These are phyloP conservation scores for Parietaria judaica DNA, from an alignment of 306 rosid species.

Conservation along the genomic window DNA sequence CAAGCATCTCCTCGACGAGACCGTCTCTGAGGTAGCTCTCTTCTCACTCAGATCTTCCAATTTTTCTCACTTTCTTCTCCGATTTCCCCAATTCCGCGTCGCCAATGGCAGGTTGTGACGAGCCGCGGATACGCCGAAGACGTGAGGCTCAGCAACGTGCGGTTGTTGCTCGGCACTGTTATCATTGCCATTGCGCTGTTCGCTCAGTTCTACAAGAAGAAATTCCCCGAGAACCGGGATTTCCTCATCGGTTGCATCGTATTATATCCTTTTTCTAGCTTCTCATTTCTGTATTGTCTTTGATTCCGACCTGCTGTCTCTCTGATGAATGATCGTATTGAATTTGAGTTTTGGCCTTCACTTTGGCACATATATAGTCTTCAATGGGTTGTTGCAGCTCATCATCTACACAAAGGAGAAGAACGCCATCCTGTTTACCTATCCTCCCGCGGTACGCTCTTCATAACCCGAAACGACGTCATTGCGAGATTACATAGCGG, in stretches of 20 bases:
- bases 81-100: background rate
- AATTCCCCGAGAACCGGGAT: constrained; percentile 82
- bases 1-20: constrained; percentile 81
- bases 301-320: background rate
- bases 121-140: constrained; percentile 76
- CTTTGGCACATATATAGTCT: constrained; percentile 69
- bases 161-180: constrained; percentile 53
- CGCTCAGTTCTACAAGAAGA: constrained; percentile 91
- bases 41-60: background rate
- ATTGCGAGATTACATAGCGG: background rate
- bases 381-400: constrained; percentile 77
- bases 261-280: constrained; percentile 55
- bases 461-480: background rate
- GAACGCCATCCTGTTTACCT: constrained; percentile 76
- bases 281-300: background rate
- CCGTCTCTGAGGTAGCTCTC: constrained; percentile 61
- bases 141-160: constrained; percentile 77
- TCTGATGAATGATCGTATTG: too few relatives aligned
- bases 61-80: background rate
- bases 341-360: constrained; percentile 43
- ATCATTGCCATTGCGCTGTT: constrained; percentile 73
- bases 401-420: constrained; percentile 82
- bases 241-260: constrained; percentile 72
- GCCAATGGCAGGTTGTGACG: constrained; percentile 42
- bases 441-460: constrained; percentile 64